These are phyloP conservation scores for Apiotrichum siamense DNA, from an alignment of 1,284 basidiomycete species.

Conservation along the genomic window DNA sequence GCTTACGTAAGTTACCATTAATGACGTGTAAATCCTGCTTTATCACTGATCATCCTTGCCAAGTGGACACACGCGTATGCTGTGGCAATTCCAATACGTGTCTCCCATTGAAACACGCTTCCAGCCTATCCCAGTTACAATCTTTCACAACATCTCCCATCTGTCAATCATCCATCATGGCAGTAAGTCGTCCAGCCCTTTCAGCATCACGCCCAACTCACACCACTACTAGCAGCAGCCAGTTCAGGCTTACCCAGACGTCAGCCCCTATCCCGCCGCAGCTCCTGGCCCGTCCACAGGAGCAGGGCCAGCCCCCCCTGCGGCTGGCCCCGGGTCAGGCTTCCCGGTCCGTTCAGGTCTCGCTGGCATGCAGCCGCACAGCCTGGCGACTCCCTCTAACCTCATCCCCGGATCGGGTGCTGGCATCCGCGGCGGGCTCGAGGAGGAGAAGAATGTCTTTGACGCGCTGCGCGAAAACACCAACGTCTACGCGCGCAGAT, in stretches of 20 bases:
- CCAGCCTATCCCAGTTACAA: background rate
- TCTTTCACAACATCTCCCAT: background rate
- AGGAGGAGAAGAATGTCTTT: constrained; percentile 47
- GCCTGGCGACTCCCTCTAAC: constrained; percentile 28
- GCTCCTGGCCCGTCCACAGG: background rate
- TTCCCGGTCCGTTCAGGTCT: constrained; percentile 44
- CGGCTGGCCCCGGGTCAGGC: constrained; percentile 43
- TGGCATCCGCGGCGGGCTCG: constrained; percentile 32
- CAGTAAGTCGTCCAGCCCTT: constrained; percentile 1
- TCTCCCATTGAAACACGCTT: no score
- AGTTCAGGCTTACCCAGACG: constrained; percentile 17
- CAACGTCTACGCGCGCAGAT: constrained; percentile 41
- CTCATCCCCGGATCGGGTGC: constrained; percentile 28
- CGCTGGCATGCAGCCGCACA: constrained; percentile 42
- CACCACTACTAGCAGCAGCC: constrained; percentile 1
- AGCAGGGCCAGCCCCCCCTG: constrained; percentile 10
- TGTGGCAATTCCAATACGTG: no score
- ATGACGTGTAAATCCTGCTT: no score
- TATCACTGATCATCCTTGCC: no score
- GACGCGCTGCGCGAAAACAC: constrained; percentile 45
- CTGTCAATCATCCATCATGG: constrained; percentile 1
- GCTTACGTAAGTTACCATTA: no score
- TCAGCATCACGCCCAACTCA: background rate
- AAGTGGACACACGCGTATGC: no score
- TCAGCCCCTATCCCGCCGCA: constrained; percentile 19